These are phyloP conservation scores for Monilinia polystroma DNA, from an alignment of 2,329 filamentous ascomycete species.

Conservation along the genomic window DNA sequence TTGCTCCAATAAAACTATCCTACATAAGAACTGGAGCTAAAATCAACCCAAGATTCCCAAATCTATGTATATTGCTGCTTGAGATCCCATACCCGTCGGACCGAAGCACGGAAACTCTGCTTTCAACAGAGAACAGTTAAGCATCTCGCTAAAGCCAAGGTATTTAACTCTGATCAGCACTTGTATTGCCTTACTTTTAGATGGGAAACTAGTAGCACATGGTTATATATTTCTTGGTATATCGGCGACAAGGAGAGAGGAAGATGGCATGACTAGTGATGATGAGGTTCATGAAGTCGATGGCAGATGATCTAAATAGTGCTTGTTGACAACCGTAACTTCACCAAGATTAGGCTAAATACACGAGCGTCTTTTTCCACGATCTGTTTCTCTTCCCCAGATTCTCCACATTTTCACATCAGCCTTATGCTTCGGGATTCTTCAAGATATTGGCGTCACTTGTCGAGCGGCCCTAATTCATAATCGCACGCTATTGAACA, in stretches of 20 bases:
- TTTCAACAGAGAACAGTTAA: background rate
- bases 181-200: background rate
- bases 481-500: background rate
- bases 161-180: too few relatives aligned
- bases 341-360: slow-evolving; percentile 13
- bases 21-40: too few relatives aligned
- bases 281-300: background rate
- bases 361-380: background rate
- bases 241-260: background rate
- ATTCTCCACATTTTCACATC: slow-evolving; percentile 12
- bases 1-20: too few relatives aligned
- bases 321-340: background rate
- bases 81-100: background rate
- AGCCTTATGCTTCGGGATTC: background rate
- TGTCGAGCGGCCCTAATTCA: background rate
- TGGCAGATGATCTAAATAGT: background rate
- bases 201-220: background rate
- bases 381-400: slow-evolving; percentile 13
- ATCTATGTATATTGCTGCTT: background rate
- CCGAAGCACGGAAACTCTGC: background rate
- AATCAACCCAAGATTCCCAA: too few relatives aligned
- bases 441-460: background rate
- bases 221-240: background rate
- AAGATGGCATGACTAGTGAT: background rate
- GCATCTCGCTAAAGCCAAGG: background rate